phyloP scores from a whole-genome alignment of 257 asterid genomes.

The Penstemon davidsonii region DNA sequence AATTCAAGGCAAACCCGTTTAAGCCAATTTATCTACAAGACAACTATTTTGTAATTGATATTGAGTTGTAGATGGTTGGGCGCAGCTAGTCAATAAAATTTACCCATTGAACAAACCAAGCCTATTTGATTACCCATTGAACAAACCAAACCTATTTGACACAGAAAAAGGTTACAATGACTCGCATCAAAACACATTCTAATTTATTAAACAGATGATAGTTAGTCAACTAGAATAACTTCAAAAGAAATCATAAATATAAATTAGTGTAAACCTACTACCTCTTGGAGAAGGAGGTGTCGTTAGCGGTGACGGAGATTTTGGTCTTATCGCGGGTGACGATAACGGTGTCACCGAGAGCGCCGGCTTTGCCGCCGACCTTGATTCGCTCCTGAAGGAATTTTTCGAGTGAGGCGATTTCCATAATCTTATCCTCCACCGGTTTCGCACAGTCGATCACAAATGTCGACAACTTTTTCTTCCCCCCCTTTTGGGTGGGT shows the following conservation, averaged over 20 bases:
- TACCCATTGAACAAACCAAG: too few relatives aligned
- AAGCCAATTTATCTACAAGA: too few relatives aligned
- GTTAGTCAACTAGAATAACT: not conserved
- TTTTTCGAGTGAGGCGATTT: constrained; percentile 55
- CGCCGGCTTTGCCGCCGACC: constrained; percentile 59
- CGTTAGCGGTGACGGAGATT: constrained; percentile 51
- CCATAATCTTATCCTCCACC: constrained; percentile 59
- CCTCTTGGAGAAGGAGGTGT: constrained; percentile 56
- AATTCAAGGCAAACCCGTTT: too few relatives aligned
- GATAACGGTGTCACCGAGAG: constrained; percentile 52
- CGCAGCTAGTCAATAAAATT: too few relatives aligned
- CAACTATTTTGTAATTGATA: too few relatives aligned
- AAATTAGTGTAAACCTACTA: constrained; percentile 7
- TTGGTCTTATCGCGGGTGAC: constrained; percentile 50
- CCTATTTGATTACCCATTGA: too few relatives aligned
- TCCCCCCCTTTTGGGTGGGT: not conserved
- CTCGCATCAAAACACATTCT: not conserved
- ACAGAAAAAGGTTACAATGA: too few relatives aligned
- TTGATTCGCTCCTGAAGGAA: constrained; percentile 62
- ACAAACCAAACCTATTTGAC: too few relatives aligned
- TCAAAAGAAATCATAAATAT: too few relatives aligned
- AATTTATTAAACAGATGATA: not conserved
- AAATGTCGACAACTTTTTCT: constrained; percentile 27
- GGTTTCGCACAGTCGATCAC: constrained; percentile 47
- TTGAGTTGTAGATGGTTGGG: too few relatives aligned